Conservation (phyloP, 441 rosid species). For the Eruca vesicaria region DNA sequence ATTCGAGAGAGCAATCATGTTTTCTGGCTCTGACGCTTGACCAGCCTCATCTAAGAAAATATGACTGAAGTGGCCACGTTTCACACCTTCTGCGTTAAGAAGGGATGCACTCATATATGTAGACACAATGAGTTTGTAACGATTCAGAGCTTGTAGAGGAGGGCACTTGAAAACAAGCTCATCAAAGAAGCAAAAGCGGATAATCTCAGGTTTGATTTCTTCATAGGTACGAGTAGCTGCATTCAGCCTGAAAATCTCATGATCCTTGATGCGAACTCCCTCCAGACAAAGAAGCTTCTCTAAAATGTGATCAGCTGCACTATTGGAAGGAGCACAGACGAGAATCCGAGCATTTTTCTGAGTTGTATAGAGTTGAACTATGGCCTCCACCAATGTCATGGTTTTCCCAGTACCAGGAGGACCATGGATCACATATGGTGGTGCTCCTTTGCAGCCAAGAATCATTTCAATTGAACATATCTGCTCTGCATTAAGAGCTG, state of each 20-base stretch:
- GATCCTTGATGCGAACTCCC: constrained; percentile 39
- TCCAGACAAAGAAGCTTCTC: constrained; percentile 51
- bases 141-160: constrained; percentile 42
- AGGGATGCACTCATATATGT: constrained; percentile 80
- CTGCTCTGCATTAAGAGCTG: constrained; percentile 62
- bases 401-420: constrained; percentile 84
- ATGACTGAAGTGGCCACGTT: constrained; percentile 75
- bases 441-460: constrained; percentile 61
- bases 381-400: constrained; percentile 60
- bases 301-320: constrained; percentile 63
- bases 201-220: constrained; percentile 47
- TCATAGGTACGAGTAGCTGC: constrained; percentile 58
- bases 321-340: constrained; percentile 69
- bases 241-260: constrained; percentile 59
- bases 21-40: constrained; percentile 96
- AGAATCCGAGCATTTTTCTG: constrained; percentile 45
- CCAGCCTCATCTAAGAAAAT: constrained; percentile 92
- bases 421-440: constrained; percentile 65
- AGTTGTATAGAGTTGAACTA: constrained; percentile 55
- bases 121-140: constrained; percentile 65
- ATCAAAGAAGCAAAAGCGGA: constrained; percentile 56
- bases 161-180: constrained; percentile 57
- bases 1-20: constrained; percentile 70
- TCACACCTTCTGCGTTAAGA: constrained; percentile 62
- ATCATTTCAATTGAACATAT: constrained; percentile 56